Evolutionary conservation across 2,329 filamentous ascomycete genomes (phyloP), one percentile per base, ranked within the genome.

Genomic region (Xylariomycetidae sp.): DNA sequence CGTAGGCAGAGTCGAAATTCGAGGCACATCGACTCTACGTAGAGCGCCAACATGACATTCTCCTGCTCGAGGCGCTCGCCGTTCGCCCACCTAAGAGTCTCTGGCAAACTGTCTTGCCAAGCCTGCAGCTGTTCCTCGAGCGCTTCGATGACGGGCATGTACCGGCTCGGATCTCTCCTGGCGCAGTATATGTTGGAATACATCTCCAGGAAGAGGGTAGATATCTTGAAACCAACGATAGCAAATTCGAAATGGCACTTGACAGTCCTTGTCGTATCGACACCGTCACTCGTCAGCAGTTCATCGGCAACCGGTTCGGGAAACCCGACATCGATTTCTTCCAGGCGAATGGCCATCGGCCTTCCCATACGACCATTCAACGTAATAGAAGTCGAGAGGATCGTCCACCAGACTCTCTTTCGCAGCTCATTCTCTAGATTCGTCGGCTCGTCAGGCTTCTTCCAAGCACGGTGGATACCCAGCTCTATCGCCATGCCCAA

Each of bases 291-390:
- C 0, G 72, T 75, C 0, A 88, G 70, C 18, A 80, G 66, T 45
- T 85, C 80, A 53, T 94, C 88, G 16, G 81, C 69, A 19, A 89
- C 70, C 5, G 78, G 64, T 37, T 85, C 72, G 1, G 86, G 87
- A 30, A 88, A 75, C 41, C 88, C 85, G 22, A 85, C 76, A 49
- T 94, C 87, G 46, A 88, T 83, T 43, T 92, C 85, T 32, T 85
- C 78, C 4, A 80, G 64, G 9, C 77, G 74, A 30, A 92, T 72
- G 2, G 81, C 77, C 73, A 92, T 85, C 1, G 87, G 87, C 12
- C 81, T 72, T 13, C 87, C 87, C 22, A 89, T 74, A 37, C 85
- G 85, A 14, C 85, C 85, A 46, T 79, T 79, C 8, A 90, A 64
- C n/a, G 76, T 77, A 8, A 85, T 69, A 39, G 79, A 72, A 11